Conservation (phyloP, 192 early-diverging fungal genomes). For the Dispira simplex region DNA sequence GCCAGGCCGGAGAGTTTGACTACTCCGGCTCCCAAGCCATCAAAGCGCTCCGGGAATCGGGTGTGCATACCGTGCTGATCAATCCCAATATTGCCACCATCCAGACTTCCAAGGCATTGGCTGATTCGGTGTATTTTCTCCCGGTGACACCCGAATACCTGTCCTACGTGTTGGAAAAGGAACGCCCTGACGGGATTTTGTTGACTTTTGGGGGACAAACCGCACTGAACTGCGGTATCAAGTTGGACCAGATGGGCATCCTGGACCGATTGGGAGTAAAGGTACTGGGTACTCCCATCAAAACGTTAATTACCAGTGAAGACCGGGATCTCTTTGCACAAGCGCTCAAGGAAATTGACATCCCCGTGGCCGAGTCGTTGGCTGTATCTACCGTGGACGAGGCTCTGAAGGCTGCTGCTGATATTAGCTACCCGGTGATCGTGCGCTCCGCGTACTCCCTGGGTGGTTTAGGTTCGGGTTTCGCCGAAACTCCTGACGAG, state of each 20-base stretch:
- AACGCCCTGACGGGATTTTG: constrained; percentile 97
- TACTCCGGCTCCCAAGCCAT: constrained; percentile 96
- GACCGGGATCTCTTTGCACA: constrained; percentile 91
- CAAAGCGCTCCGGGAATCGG: constrained; percentile 96
- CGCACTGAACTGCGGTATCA: constrained; percentile 92
- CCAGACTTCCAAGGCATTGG: constrained; percentile 93
- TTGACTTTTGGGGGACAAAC: constrained; percentile 98
- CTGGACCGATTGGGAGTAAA: constrained; percentile 79
- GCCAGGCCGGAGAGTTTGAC: constrained; percentile 98
- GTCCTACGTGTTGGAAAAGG: constrained; percentile 86
- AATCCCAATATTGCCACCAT: constrained; percentile 99
- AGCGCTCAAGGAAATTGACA: constrained; percentile 72
- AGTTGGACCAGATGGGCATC: constrained; percentile 69
- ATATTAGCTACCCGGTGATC: constrained; percentile 92
- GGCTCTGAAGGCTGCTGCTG: constrained; percentile 66
- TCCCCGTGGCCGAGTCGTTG: constrained; percentile 79
- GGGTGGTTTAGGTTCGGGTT: constrained; percentile 94
- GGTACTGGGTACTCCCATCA: constrained; percentile 89
- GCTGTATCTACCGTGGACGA: constrained; percentile 73
- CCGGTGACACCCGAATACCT: constrained; percentile 92
- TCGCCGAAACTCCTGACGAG: constrained; percentile 81
- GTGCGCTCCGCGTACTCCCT: constrained; percentile 92
- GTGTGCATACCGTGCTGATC: constrained; percentile 93
- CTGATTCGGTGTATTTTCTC: constrained; percentile 96
- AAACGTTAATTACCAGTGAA: constrained; percentile 92